Evolutionary conservation across 306 rosid species (phyloP).

Genomic region (Fragaria ananassa): DNA sequence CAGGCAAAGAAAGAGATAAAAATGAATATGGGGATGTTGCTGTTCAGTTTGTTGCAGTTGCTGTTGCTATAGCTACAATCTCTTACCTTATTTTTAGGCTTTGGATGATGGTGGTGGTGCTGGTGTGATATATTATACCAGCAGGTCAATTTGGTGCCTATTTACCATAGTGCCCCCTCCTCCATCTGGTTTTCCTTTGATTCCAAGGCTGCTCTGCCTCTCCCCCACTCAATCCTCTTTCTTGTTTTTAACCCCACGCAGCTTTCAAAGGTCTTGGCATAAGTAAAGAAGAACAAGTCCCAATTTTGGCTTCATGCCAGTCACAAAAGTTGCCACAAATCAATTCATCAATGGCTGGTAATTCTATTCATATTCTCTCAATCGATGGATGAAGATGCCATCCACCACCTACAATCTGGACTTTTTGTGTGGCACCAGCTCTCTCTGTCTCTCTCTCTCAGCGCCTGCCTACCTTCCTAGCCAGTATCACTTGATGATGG

Average conservation of each 20-base stretch:
- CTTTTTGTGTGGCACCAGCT: slow-evolving; percentile 33
- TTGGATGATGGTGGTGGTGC: slow-evolving; percentile 13
- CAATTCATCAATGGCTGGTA: slow-evolving; percentile 5
- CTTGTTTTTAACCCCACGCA: slow-evolving; percentile 34
- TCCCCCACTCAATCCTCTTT: not conserved
- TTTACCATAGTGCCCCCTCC: slow-evolving; percentile 42
- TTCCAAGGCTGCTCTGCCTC: not conserved
- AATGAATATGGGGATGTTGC: slow-evolving; percentile 34
- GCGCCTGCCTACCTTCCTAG: slow-evolving; percentile 37
- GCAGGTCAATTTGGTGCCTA: slow-evolving; percentile 25
- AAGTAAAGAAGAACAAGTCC: slow-evolving; percentile 26
- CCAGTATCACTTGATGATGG: slow-evolving; percentile 31
- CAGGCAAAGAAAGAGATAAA: not conserved
- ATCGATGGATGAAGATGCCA: slow-evolving; percentile 36
- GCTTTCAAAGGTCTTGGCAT: slow-evolving; percentile 39
- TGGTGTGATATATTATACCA: slow-evolving; percentile 7
- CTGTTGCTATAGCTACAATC: not conserved
- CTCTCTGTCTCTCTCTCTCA: too few species aligned
- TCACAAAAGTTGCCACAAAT: not conserved
- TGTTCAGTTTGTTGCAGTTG: slow-evolving; percentile 41
- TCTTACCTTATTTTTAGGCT: slow-evolving; percentile 49
- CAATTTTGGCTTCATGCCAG: slow-evolving; percentile 29
- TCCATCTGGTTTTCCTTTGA: slow-evolving; percentile 17
- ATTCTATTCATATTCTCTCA: not conserved
- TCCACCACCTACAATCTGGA: slow-evolving; percentile 53